Evolutionary conservation across 352 stramenopile species (phyloP).

Genomic region (Aphanomyces euteiches): DNA sequence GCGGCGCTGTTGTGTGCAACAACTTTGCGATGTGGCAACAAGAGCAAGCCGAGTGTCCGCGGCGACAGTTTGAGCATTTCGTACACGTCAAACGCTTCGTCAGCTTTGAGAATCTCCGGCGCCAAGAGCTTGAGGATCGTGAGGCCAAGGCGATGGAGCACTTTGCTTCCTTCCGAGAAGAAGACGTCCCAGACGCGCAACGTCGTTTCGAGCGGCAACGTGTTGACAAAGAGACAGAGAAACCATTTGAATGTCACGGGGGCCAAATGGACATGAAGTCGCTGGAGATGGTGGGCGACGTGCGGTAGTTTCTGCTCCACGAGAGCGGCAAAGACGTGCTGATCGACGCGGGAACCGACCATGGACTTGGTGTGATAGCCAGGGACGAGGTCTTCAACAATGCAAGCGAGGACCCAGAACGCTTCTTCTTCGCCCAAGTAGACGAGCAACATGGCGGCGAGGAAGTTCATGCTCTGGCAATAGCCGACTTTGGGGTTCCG

Average conservation of each 20-base stretch:
- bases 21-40: slow-evolving; percentile 50
- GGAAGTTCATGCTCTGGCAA: slow-evolving; percentile 89
- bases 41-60: slow-evolving; percentile 54
- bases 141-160: slow-evolving; percentile 80
- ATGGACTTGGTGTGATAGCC: slow-evolving; percentile 87
- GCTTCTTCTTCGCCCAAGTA: slow-evolving; percentile 81
- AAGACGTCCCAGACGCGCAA: slow-evolving; percentile 88
- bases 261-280: slow-evolving; percentile 75
- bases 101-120: slow-evolving; percentile 60
- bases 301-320: slow-evolving; percentile 82
- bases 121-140: slow-evolving; percentile 81
- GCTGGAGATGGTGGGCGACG: slow-evolving; percentile 63
- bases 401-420: slow-evolving; percentile 81
- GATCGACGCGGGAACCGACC: slow-evolving; percentile 84
- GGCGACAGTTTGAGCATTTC: slow-evolving; percentile 78
- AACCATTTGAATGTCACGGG: slow-evolving; percentile 92
- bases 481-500: slow-evolving; percentile 82
- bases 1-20: not conserved
- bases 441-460: slow-evolving; percentile 72
- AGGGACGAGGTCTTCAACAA: slow-evolving; percentile 88
- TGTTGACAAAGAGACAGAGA: slow-evolving; percentile 90
- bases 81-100: slow-evolving; percentile 76
- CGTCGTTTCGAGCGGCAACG: slow-evolving; percentile 82
- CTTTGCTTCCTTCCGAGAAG: slow-evolving; percentile 86
- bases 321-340: slow-evolving; percentile 81